phyloP scores from a whole-genome alignment of 2,329 filamentous ascomycete species.

The Fusarium lateritium region DNA sequence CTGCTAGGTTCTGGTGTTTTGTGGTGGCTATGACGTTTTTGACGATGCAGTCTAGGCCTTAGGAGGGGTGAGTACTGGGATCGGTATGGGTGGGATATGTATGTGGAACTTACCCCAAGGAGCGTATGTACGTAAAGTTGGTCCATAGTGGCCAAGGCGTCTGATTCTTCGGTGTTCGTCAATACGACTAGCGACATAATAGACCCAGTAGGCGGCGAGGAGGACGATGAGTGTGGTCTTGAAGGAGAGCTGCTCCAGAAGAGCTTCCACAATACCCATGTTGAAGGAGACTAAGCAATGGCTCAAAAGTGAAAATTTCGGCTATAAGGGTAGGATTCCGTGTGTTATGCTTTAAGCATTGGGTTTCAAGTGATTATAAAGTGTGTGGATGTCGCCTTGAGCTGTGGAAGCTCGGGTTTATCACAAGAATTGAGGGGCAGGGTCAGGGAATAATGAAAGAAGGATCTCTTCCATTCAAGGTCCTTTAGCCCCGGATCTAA shows the following conservation, averaged over 20 bases:
- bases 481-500: not conserved
- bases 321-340: not conserved
- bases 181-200: conserved; percentile 56
- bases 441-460: not conserved
- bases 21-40: conserved; percentile 67
- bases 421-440: conserved; percentile 3
- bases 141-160: conserved; percentile 61
- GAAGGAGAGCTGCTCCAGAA: conserved; percentile 62
- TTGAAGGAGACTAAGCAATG: conserved; percentile 9
- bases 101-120: conserved; percentile 62
- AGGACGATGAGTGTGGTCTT: conserved; percentile 57
- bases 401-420: not conserved
- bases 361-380: conserved; percentile 1
- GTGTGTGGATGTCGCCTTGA: conserved; percentile 11
- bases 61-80: conserved; percentile 3
- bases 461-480: not conserved
- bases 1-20: conserved; percentile 70
- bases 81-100: not conserved
- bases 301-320: not conserved
- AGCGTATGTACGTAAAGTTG: conserved; percentile 53
- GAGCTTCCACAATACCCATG: conserved; percentile 67
- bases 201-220: conserved; percentile 56
- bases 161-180: conserved; percentile 62
- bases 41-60: conserved; percentile 75
- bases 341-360: not conserved